A percentile compares a stretch with the other conserved stretches of the same genome.
Evolutionary conservation across 192 early-diverging fungal species (phyloP).

Genomic region (Podila horticola): DNA sequence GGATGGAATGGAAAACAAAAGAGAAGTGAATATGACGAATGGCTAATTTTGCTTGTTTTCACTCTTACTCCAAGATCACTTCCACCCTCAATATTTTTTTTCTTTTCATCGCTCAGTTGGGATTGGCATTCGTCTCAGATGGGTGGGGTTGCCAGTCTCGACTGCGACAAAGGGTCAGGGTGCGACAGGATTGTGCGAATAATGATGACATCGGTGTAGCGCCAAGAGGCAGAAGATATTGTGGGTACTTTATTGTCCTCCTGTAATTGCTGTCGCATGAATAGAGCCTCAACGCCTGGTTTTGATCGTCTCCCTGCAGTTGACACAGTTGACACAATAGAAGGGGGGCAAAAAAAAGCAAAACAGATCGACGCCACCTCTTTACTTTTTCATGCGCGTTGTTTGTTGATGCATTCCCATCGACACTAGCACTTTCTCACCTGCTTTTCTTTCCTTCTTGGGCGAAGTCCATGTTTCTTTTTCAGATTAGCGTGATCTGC

Average conservation of each 20-base stretch:
- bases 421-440: too few species aligned
- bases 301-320: too few species aligned
- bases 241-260: background rate
- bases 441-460: too few species aligned
- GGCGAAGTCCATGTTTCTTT: too few species aligned
- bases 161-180: background rate
- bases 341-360: too few species aligned
- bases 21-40: background rate
- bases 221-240: too few species aligned
- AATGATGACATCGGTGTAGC: background rate
- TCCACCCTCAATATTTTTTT: too few species aligned
- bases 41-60: background rate
- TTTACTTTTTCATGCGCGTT: too few species aligned
- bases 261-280: background rate
- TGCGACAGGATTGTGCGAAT: background rate
- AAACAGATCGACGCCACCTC: too few species aligned
- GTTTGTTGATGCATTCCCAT: too few species aligned
- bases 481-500: too few species aligned
- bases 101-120: background rate
- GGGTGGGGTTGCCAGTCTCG: background rate
- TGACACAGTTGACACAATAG: too few species aligned
- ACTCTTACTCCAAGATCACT: background rate
- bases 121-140: conserved; percentile 3
- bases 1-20: background rate
- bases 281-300: background rate